Evolutionary conservation across 305 asterid genomes (phyloP).

Genomic region (Fraxinus sp.): DNA sequence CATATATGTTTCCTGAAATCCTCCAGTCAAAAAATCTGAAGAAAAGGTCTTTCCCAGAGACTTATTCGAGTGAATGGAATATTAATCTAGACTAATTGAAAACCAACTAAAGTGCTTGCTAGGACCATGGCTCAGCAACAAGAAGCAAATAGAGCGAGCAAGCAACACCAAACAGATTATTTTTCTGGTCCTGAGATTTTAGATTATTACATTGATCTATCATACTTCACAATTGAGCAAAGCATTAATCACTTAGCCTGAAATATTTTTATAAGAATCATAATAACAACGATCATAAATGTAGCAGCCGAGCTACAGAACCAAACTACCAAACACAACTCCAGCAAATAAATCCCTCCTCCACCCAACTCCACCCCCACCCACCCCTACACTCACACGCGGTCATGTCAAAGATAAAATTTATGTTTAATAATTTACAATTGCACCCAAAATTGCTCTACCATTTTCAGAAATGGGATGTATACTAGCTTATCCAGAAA

Average conservation of each 20-base stretch:
- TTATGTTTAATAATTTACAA: not conserved
- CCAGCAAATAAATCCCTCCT: not conserved
- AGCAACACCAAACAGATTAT: not conserved
- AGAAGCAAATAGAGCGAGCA: not conserved
- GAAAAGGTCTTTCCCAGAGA: not conserved
- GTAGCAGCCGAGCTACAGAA: not conserved
- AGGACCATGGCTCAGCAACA: not conserved
- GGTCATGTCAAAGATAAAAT: not conserved
- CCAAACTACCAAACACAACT: not conserved
- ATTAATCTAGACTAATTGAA: not conserved
- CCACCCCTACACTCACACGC: not conserved
- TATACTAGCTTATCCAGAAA: not conserved
- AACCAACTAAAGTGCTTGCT: not conserved
- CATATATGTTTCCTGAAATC: not conserved
- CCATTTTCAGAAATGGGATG: constrained; percentile 3
- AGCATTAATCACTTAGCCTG: not conserved
- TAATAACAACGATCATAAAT: not conserved
- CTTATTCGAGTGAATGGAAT: not conserved
- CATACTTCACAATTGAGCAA: not conserved
- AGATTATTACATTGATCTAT: not conserved
- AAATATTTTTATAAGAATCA: not conserved
- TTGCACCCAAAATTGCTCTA: constrained; percentile 2
- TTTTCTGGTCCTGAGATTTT: not conserved
- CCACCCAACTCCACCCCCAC: not conserved
- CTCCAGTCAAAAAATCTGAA: not conserved